Evolutionary conservation across 2,329 filamentous ascomycete genomes (phyloP), one percentile per base, ranked within the genome.

Genomic region (Aspergillus hiratsukae): DNA sequence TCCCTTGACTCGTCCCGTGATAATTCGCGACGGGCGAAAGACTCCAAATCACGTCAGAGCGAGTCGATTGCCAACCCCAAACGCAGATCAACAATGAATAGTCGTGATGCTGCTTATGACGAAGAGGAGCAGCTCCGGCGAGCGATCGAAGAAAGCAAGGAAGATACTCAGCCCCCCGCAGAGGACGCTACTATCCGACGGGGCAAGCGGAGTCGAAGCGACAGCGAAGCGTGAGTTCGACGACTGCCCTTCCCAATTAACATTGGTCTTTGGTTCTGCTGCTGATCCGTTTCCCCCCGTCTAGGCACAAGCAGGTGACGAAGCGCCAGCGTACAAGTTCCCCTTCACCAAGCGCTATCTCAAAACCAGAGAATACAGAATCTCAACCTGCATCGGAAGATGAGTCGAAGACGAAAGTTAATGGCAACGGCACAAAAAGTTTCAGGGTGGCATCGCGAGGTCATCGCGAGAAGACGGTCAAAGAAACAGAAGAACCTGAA

Each of bases 1-100:
- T 78, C 78, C 40, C 72, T 74, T 54, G 71, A 72, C n/a, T 75
- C 77, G 25, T 75, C 76, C 4, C 68, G 66, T 41, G 74, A 75
- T 51, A 72, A 69, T 49, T 68, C 73, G 14, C 71, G 71, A 58
- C 73, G 70, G 31, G 64, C 69, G 14, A 73, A 67, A 58, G 74
- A 79, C 55, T 66, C 75, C 53, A 76, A 75, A 61, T 73, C 78
- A 25, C 74, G 81, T 57, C 75, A 76, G 50, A 83, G 78, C 63
- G 81, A 80, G 45, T 78, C 81, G 48, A 74, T 75, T 46, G 81
- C 85, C 53, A 82, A 84, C 52, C 86, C 87, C 40, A 97, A 97
- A 72, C 85, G 94, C 58, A 85, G 94, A 28, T 96, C 91, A 21
- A 99, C 94, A 6, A 97, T 97, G 91, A 96, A 97, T 70, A 99